Evolutionary conservation across 2,329 filamentous ascomycete genomes (phyloP).

Genomic region (Trichoderma brevicompactum): DNA sequence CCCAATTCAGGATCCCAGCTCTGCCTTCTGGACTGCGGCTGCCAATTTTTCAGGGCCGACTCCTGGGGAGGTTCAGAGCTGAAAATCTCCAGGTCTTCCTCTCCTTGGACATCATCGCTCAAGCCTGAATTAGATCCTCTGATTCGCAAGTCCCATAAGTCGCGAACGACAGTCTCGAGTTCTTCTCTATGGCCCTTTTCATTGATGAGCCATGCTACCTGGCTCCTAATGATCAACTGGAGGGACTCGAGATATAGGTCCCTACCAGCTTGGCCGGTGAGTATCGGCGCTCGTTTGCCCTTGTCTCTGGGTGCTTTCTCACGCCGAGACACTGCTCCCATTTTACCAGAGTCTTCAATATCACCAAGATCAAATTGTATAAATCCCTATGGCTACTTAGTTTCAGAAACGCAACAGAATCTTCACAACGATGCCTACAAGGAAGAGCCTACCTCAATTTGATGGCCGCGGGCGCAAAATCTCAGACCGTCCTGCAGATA

Average conservation of each 20-base stretch:
- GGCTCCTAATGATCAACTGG: conserved; percentile 82
- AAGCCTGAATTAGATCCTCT: conserved; percentile 48
- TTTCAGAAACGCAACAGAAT: background rate
- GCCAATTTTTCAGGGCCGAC: conserved; percentile 38
- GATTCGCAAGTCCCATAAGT: conserved; percentile 80
- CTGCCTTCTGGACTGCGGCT: conserved; percentile 42
- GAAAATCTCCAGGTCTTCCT: conserved; percentile 43
- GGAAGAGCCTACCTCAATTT: conserved; percentile 64
- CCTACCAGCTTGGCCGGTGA: conserved; percentile 69
- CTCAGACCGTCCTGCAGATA: conserved; percentile 75
- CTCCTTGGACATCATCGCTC: conserved; percentile 29
- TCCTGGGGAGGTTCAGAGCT: conserved; percentile 44
- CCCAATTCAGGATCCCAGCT: conserved; percentile 52
- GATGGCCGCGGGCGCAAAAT: conserved; percentile 81
- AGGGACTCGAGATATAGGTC: conserved; percentile 82
- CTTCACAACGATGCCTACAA: background rate
- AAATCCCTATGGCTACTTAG: conserved; percentile 49
- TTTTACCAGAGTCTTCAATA: conserved; percentile 70
- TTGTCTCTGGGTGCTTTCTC: conserved; percentile 62
- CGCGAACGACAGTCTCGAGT: conserved; percentile 77
- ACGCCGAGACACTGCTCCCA: conserved; percentile 59
- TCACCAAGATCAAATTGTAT: conserved; percentile 64
- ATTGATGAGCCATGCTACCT: conserved; percentile 73
- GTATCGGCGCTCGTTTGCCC: conserved; percentile 53
- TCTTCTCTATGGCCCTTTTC: conserved; percentile 69